Percentiles rank a stretch among this genome's conserved stretches.
Conservation (phyloP, 2,329 filamentous ascomycete genomes). For the Neopestalotiopsis rosae region DNA sequence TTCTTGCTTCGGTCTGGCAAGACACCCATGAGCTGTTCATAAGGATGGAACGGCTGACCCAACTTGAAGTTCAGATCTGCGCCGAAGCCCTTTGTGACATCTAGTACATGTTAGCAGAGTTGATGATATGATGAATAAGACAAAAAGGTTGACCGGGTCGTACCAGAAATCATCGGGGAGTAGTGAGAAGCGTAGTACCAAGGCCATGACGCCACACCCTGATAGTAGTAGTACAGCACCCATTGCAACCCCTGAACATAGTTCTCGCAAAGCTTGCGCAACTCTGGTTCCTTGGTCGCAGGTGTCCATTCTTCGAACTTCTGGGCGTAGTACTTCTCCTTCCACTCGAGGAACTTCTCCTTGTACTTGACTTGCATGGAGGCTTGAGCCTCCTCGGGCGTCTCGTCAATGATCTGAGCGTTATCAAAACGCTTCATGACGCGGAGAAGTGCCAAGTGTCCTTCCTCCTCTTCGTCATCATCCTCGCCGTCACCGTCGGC, state of each 20-base stretch:
- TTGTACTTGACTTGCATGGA: conserved; percentile 87
- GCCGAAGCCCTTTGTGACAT: conserved; percentile 85
- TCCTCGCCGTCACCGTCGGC: conserved; percentile 58
- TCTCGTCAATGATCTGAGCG: conserved; percentile 81
- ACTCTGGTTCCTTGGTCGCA: conserved; percentile 75
- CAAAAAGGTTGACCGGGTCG: conserved; percentile 22
- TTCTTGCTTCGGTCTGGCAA: conserved; percentile 96
- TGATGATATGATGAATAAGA: neutral
- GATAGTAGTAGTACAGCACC: conserved; percentile 98
- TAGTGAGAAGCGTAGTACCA: conserved; percentile 99
- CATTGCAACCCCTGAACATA: conserved; percentile 98
- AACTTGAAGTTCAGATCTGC: conserved; percentile 92
- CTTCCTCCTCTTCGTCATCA: conserved; percentile 76
- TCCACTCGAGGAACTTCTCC: conserved; percentile 89
- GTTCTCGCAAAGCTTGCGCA: conserved; percentile 86
- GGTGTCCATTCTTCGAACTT: conserved; percentile 85
- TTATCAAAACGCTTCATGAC: conserved; percentile 92
- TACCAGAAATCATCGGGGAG: conserved; percentile 91
- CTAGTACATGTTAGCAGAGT: conserved; percentile 46
- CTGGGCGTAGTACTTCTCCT: conserved; percentile 87
- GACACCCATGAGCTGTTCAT: conserved; percentile 97
- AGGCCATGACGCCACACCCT: conserved; percentile 95
- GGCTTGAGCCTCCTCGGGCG: conserved; percentile 77
- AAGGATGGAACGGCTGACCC: conserved; percentile 93
- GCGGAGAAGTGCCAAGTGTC: conserved; percentile 82